A percentile compares a stretch with the other conserved stretches of the same genome.
phyloP scores from a whole-genome alignment of 1,284 basidiomycete genomes.

The Apiotrichum gracile region DNA sequence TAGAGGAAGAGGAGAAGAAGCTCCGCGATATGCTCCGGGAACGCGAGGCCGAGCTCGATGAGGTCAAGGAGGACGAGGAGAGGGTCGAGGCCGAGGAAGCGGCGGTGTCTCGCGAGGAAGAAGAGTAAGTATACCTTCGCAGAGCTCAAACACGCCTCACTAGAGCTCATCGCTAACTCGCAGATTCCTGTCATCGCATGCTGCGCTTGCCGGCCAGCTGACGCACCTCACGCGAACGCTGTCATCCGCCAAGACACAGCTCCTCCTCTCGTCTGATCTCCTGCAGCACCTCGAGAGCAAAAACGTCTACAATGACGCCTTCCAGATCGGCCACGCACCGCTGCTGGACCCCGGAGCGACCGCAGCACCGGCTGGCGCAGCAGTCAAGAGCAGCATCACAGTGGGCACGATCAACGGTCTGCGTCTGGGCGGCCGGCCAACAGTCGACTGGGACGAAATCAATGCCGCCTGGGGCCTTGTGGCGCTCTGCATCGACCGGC shows the following conservation, averaged over 20 bases:
- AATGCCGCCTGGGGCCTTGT: slow-evolving; percentile 99
- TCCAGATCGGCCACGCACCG: slow-evolving; percentile 80
- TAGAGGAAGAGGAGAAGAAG: slow-evolving; percentile 65
- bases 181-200: slow-evolving; percentile 37
- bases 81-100: slow-evolving; percentile 68
- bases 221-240: slow-evolving; percentile 19
- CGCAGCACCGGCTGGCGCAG: neutral
- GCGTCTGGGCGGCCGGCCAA: slow-evolving; percentile 72
- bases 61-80: slow-evolving; percentile 66
- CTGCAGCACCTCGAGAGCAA: slow-evolving; percentile 68
- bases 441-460: slow-evolving; percentile 98
- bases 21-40: slow-evolving; percentile 38
- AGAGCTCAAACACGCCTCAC: too few relatives aligned
- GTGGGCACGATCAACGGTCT: slow-evolving; percentile 95
- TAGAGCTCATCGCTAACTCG: slow-evolving; percentile 46
- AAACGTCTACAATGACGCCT: slow-evolving; percentile 97
- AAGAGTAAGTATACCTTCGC: slow-evolving; percentile 41
- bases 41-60: slow-evolving; percentile 65
- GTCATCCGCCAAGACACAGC: slow-evolving; percentile 33
- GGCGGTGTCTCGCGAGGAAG: slow-evolving; percentile 68
- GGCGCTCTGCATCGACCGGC: slow-evolving; percentile 80
- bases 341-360: slow-evolving; percentile 10
- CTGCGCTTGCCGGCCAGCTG: slow-evolving; percentile 17
- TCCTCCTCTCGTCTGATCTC: slow-evolving; percentile 41
- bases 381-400: slow-evolving; percentile 49